These are phyloP conservation scores for Effrenium voratum DNA, from an alignment of 73 alveolate genomes.

Conservation along the genomic window DNA sequence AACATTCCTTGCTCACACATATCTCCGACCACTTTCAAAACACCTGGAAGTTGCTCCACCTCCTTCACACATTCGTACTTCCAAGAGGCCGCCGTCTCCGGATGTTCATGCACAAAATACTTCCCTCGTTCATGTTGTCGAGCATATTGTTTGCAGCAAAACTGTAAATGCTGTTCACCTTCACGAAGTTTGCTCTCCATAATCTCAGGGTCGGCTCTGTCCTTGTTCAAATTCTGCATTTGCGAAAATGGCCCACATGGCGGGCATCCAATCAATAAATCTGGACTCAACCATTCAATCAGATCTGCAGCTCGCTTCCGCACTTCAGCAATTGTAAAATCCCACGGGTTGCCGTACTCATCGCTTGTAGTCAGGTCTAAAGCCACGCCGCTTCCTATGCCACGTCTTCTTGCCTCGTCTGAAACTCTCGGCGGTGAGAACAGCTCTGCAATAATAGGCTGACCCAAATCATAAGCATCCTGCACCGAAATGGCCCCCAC, in stretches of 20 bases:
- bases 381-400: not conserved
- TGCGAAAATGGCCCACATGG: not conserved
- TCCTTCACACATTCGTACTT: not conserved
- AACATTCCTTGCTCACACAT: not conserved
- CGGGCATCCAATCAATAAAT: not conserved
- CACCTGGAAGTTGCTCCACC: not conserved
- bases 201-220: not conserved
- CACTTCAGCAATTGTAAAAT: not conserved
- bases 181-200: not conserved
- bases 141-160: not conserved
- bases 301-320: not conserved
- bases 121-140: not conserved
- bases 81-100: not conserved
- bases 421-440: not conserved
- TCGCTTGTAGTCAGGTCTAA: not conserved
- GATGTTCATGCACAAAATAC: slow-evolving; percentile 8
- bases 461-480: not conserved
- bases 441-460: not conserved
- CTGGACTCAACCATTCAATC: not conserved
- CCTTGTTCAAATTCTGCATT: not conserved
- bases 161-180: not conserved
- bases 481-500: not conserved
- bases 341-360: not conserved
- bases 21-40: not conserved
- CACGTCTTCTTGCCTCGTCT: not conserved